phyloP scores from a whole-genome alignment of 2,329 filamentous ascomycete species.

The Sporothrix luriei region DNA sequence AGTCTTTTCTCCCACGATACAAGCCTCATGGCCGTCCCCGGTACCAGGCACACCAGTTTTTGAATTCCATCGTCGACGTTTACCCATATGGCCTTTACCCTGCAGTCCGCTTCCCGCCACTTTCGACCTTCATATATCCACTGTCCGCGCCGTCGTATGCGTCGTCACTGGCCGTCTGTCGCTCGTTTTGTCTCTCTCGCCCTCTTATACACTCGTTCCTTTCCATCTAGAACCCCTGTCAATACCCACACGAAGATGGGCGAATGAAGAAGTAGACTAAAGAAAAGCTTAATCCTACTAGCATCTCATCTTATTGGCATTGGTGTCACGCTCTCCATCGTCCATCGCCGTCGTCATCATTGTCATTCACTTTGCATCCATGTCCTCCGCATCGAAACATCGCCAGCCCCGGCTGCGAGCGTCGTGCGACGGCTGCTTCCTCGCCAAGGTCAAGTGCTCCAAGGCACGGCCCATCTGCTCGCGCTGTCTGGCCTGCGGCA shows the following conservation, averaged over 20 bases:
- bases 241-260: background rate
- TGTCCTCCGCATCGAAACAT: conserved; percentile 37
- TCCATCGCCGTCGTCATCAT: background rate
- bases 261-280: background rate
- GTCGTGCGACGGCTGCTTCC: conserved; percentile 59
- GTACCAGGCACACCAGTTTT: background rate
- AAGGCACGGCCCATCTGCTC: conserved; percentile 57
- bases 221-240: conserved; percentile 16
- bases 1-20: background rate
- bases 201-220: conserved; percentile 21
- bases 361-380: background rate
- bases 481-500: conserved; percentile 54
- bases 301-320: conserved; percentile 2
- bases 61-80: background rate
- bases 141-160: background rate
- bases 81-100: conserved; percentile 12
- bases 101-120: background rate
- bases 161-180: background rate
- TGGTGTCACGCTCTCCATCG: background rate
- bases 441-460: conserved; percentile 60
- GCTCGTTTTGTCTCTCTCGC: background rate
- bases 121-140: background rate
- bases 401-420: conserved; percentile 41
- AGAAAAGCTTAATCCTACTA: background rate
- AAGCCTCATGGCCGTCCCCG: conserved; percentile 6